Base-by-base conservation (phyloP, 2,329 filamentous ascomycete species). In the Periconia sp. region DNA sequence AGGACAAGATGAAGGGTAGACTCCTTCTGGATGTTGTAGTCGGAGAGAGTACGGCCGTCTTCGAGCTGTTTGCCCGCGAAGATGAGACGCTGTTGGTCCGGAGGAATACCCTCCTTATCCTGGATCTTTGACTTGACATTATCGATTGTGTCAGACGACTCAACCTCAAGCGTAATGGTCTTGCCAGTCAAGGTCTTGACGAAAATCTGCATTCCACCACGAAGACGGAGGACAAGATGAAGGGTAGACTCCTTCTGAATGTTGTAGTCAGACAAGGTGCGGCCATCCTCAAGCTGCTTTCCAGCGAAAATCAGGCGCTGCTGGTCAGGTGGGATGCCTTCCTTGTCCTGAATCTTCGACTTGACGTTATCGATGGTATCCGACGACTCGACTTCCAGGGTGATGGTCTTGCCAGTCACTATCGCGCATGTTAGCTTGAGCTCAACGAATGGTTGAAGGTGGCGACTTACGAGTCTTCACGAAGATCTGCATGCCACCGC, bases 121-220 rank as follows among this genome's bases (percentile, higher is more conserved):
- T 96, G 92, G 30, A 96, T 96, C 83, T 96, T 96, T 36, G 82
- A 85, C 84, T 96, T 96, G 26, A 96, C 92, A 51, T 96, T 96
- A 79, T 96, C 91, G 73, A 95, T 95, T 28, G 91, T 95, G 62
- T 95, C 91, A 1, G 84, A 88, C 12, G 79, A 83, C 69, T 85
- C 83, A 6, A 86, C 83, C 70, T 85, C 82, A 5, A 85, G 72
- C 21, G 82, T 85, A 69, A 85, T 85, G 51, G 82, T 85, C 76
- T 85, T 82, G 52, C 79, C 79, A 32, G 79, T 82, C 23, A 82
- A 65, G 13, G 79, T 82, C 74, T 82, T 82, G 55, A 82, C 79
- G 59, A 82, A 90, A 65, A 90, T 83, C 65, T 79, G 74, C 74
- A 78, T 78, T 63, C 75, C 78, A 73, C 80, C 82, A 72, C 82